Evolutionary conservation across 2,329 filamentous ascomycete species (phyloP), one percentile per base, ranked within the genome.

Genomic region (Fusarium falciforme): DNA sequence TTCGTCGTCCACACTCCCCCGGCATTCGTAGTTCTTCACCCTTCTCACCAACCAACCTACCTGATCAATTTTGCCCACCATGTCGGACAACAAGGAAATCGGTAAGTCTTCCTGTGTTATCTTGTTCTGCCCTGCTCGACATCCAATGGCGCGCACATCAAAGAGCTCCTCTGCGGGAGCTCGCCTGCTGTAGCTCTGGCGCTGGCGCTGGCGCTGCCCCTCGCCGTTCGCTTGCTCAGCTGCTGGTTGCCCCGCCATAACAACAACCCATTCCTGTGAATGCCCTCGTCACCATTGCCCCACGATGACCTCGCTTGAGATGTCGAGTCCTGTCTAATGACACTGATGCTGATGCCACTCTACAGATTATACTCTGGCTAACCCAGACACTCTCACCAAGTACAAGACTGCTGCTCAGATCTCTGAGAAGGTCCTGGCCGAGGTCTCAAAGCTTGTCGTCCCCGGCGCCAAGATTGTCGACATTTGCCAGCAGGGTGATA

Each of bases 341-440:
- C 35, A 57, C 58, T 33, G 20, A 42, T 69, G 44, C 69, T 75
- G 58, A 73, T 64, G 58, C 22, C 10, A 33, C n/a, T 38, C n/a
- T 20, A 1, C 78, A 97, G 94, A 97, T 84, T 95, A 97, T 87
- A 90, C 93, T 78, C 91, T 98, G 84, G 94, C 92, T 85, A 96
- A 97, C 88, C 94, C 94, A 72, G 94, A 97, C 84, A 98, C 95
- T 80, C 90, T 99, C 80, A 98, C 96, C 86, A 99, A 98, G 90
- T 98, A 98, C 90, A 98, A 98, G 92, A 95, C 93, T 76, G 96
- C 96, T 67, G 96, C 94, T 74, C 89, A 93, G 83, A 98, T 99
- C 85, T 96, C 96, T 61, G 94, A 98, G 84, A 98, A 96, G 88
- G 96, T 97, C 78, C 91, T 99, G 78, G 94, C 95, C 79, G 93